These are phyloP conservation scores for Lasiosphaeria ovina DNA, from an alignment of 495 filamentous ascomycete genomes.

Conservation along the genomic window DNA sequence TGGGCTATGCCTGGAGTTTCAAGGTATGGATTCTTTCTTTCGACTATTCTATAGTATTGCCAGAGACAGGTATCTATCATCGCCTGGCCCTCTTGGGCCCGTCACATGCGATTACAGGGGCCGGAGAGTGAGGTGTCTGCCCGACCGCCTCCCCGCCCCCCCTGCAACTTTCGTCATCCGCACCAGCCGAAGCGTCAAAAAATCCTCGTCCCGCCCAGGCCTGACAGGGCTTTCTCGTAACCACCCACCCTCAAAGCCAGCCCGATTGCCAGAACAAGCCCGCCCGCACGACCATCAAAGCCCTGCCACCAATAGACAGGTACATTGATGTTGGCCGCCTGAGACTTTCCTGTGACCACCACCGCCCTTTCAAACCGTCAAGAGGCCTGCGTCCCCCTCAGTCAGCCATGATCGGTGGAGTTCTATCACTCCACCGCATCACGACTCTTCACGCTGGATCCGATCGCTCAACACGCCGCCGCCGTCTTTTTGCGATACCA, in stretches of 20 bases:
- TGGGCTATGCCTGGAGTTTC: too few species aligned
- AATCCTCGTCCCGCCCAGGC: constrained; percentile 13
- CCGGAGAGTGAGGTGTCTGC: too few species aligned
- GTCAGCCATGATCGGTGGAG: constrained; percentile 40
- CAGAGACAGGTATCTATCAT: background rate
- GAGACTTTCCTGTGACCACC: constrained; percentile 13
- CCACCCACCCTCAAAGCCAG: background rate
- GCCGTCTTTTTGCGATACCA: constrained; percentile 20
- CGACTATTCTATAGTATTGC: too few species aligned
- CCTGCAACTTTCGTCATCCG: constrained; percentile 15
- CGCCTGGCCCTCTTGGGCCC: constrained; percentile 1
- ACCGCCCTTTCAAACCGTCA: constrained; percentile 7
- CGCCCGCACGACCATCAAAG: background rate
- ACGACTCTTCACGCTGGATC: constrained; percentile 43
- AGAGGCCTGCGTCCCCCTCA: constrained; percentile 14
- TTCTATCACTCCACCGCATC: constrained; percentile 33
- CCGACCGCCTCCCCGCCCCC: constrained; percentile 1
- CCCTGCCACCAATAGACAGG: background rate
- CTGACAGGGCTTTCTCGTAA: background rate
- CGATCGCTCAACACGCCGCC: constrained; percentile 33
- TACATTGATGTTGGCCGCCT: constrained; percentile 14
- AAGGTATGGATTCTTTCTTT: too few species aligned
- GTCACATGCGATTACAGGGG: too few species aligned
- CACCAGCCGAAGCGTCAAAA: constrained; percentile 23
- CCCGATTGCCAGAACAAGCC: background rate